phyloP scores from a whole-genome alignment of 2,329 filamentous ascomycete genomes.

The Penicillium sp. region DNA sequence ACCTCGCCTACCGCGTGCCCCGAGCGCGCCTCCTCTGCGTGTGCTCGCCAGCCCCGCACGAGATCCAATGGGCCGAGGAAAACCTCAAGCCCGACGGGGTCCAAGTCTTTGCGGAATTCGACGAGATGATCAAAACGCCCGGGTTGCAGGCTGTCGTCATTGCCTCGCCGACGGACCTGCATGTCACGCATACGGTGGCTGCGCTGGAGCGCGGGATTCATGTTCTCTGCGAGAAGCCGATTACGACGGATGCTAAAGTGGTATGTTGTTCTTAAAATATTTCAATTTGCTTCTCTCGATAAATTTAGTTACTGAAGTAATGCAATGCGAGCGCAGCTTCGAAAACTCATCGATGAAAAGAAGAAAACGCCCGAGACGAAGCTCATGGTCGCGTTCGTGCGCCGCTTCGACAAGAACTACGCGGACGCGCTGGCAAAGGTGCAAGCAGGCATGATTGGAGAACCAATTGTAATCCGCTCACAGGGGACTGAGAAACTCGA shows the following conservation, averaged over 20 bases:
- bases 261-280: constrained; percentile 47
- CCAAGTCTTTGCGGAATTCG: constrained; percentile 57
- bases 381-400: constrained; percentile 70
- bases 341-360: constrained; percentile 60
- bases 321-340: background rate
- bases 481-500: constrained; percentile 71
- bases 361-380: constrained; percentile 62
- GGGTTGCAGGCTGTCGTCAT: constrained; percentile 60
- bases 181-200: constrained; percentile 61
- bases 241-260: constrained; percentile 61
- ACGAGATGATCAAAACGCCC: constrained; percentile 59
- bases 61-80: constrained; percentile 54
- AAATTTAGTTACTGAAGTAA: too few species aligned
- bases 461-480: constrained; percentile 63
- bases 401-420: constrained; percentile 70
- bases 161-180: constrained; percentile 58
- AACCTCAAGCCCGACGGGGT: constrained; percentile 57
- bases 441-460: constrained; percentile 61
- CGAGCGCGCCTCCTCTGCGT: constrained; percentile 55
- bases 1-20: constrained; percentile 51
- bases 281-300: too few species aligned
- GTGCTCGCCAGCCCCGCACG: constrained; percentile 49
- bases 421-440: constrained; percentile 61
- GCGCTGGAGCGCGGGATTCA: constrained; percentile 59
- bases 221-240: constrained; percentile 59